Evolutionary conservation across 2,329 filamentous ascomycete species (phyloP).

Genomic region (Calonectria montana): DNA sequence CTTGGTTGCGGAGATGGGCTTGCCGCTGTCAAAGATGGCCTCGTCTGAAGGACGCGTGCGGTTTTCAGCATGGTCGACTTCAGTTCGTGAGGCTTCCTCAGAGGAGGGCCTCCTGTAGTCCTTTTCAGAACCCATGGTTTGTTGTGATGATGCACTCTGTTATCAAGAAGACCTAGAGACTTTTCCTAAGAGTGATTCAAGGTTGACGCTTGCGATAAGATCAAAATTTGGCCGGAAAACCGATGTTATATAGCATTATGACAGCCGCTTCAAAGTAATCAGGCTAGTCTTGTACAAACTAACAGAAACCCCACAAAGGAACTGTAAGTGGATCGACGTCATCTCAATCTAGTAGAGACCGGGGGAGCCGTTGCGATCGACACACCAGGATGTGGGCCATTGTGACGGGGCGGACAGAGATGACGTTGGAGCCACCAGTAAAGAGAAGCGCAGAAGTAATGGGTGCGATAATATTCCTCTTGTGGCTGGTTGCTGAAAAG

Average conservation of each 20-base stretch:
- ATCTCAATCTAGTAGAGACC: not conserved
- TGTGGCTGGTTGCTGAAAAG: not conserved
- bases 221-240: not conserved
- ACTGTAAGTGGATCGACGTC: not conserved
- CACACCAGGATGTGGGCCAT: not conserved
- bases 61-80: slow-evolving; percentile 27
- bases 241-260: not conserved
- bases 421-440: slow-evolving; percentile 4
- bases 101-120: slow-evolving; percentile 10
- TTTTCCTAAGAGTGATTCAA: not conserved
- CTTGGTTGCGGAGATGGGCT: slow-evolving; percentile 20
- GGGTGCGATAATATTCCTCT: not conserved
- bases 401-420: not conserved
- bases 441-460: not conserved
- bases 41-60: slow-evolving; percentile 19
- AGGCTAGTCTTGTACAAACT: not conserved
- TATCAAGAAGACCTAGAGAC: not conserved
- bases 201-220: not conserved
- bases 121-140: slow-evolving; percentile 20
- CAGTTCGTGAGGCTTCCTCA: slow-evolving; percentile 21
- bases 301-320: not conserved
- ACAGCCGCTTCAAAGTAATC: not conserved
- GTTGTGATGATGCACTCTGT: not conserved
- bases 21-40: slow-evolving; percentile 9
- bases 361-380: slow-evolving; percentile 7